Conservation (phyloP, 768 basidiomycete genomes). For the Clitopilus hobsonii region DNA sequence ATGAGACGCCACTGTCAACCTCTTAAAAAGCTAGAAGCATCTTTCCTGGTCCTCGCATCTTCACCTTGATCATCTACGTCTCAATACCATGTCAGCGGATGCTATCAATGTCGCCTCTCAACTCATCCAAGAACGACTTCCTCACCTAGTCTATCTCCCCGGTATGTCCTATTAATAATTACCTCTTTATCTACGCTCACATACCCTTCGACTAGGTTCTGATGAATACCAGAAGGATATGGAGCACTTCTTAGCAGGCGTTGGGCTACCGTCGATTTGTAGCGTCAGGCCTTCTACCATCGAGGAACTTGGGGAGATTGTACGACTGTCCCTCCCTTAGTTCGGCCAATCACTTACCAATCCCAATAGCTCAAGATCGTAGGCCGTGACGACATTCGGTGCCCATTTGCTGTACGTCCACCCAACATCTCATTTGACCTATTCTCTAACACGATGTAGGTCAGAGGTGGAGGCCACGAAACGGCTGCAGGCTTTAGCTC, state of each 20-base stretch:
- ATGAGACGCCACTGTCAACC: too few relatives aligned
- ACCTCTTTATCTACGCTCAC: background rate
- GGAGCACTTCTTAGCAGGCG: background rate
- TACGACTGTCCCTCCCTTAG: background rate
- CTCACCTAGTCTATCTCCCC: background rate
- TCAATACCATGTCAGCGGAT: background rate
- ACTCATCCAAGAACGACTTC: background rate
- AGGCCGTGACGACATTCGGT: background rate
- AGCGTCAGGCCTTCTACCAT: background rate
- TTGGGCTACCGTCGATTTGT: background rate
- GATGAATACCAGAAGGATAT: background rate
- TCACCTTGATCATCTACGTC: too few relatives aligned
- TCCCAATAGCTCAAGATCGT: background rate
- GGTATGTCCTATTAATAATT: background rate
- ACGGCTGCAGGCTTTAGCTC: constrained; percentile 45
- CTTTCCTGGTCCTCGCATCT: too few relatives aligned
- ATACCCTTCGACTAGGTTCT: background rate
- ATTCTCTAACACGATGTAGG: constrained; percentile 20
- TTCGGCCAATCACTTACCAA: background rate
- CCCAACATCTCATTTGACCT: background rate
- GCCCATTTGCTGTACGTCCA: background rate
- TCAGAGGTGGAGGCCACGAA: constrained; percentile 47
- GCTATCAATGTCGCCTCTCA: background rate
- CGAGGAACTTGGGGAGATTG: background rate
- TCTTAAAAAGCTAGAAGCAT: too few relatives aligned